Evolutionary conservation across 2,329 filamentous ascomycete genomes (phyloP), one percentile per base, ranked within the genome.

Genomic region (Paraphaeosphaeria minitans): DNA sequence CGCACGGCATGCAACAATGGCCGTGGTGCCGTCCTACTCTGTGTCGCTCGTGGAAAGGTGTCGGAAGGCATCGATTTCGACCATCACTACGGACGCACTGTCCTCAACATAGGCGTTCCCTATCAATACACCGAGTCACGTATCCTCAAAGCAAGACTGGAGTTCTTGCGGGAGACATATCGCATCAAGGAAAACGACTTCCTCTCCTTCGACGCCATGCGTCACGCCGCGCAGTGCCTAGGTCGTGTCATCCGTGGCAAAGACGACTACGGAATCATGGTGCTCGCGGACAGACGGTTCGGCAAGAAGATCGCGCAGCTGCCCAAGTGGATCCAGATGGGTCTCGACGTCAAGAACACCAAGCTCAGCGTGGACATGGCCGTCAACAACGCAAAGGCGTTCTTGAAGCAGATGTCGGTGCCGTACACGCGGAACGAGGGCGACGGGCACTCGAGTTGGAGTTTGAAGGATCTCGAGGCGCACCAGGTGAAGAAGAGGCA

Each of bases 191-290:
- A 98, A 75, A 96, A 97, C 66, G 96, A 99, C 74, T 99, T 99
- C 73, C 80, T 99, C 10, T 98, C 95, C 21, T 99, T 99, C 82
- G 95, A 99, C 74, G 95, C 95, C 22, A 99, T 99, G 94, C 88
- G 95, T n/a, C 95, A 99, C 75, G 95, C 95, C 14, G 94, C 95
- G 0, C 95, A 99, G 75, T 99, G 95, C 72, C 82, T 99, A 1
- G 96, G 95, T 14, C 93, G 95, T 74, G 95, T 99, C 45, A 82
- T 99, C 62, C 85, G 95, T 69, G 95, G 95, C 24, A 99, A 99
- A 77, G 96, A 99, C 73, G 95, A 99, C 77, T 99, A 99, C 77
- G 95, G 95, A n/a, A 92, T 99, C 81, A 99, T 99, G 95, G 94
- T 99, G 4, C 83, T 99, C 29, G 95, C 96, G 2, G 95, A 99